Conservation (phyloP, 257 asterid species). For the Nicotiana tomentosiformis region DNA sequence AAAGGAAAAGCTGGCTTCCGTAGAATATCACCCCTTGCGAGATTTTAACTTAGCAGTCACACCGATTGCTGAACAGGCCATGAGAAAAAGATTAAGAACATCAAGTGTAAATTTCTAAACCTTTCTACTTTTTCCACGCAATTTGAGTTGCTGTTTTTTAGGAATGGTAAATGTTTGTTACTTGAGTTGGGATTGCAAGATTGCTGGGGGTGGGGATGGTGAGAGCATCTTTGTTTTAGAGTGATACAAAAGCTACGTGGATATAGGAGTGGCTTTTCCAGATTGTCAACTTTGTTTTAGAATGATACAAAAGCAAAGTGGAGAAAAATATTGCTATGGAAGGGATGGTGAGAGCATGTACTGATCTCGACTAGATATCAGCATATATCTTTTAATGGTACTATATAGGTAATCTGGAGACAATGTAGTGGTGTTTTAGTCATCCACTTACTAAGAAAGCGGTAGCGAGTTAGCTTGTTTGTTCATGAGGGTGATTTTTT, state of each 20-base stretch:
- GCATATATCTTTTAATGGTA: background rate
- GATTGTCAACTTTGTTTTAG: background rate
- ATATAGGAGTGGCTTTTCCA: background rate
- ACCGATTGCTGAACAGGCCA: constrained; percentile 20
- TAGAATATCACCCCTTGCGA: constrained; percentile 71
- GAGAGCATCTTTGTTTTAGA: too few species aligned
- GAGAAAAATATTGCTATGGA: background rate
- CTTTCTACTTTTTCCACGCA: background rate
- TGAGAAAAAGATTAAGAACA: constrained; percentile 44
- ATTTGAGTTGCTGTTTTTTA: background rate
- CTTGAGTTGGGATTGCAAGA: background rate
- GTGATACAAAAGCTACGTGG: too few species aligned
- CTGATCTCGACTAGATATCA: background rate
- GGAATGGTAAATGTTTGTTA: background rate
- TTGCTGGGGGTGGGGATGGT: background rate
- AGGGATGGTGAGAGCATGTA: background rate
- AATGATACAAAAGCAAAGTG: background rate
- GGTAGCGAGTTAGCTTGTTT: background rate
- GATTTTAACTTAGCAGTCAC: constrained; percentile 20
- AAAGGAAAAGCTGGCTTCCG: constrained; percentile 53
- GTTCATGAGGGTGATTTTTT: background rate
- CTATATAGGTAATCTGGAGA: background rate
- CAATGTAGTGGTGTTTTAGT: background rate
- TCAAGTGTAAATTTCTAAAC: constrained; percentile 13
- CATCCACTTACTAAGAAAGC: background rate